Percentiles rank a stretch among this genome's conserved stretches.
These are phyloP conservation scores for Eragrostis nindensis DNA, from an alignment of 176 grass and related monocot species.

Conservation along the genomic window DNA sequence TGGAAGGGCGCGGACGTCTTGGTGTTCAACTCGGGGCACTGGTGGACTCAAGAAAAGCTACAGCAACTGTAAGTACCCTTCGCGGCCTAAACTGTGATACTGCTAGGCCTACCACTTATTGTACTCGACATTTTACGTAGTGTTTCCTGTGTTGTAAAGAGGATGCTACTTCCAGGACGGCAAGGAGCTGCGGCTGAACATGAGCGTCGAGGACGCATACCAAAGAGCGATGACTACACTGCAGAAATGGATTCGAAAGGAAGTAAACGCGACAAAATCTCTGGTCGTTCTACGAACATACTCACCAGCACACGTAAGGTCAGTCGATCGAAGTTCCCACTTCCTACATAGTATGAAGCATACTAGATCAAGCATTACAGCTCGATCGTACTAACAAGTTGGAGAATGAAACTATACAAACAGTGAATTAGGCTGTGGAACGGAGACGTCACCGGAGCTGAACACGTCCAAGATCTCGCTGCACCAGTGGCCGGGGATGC, in stretches of 20 bases:
- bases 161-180: slow-evolving; percentile 68
- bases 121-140: too few relatives aligned
- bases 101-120: too few relatives aligned
- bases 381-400: too few relatives aligned
- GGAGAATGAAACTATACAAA: background rate
- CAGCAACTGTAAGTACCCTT: background rate
- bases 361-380: too few relatives aligned
- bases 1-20: slow-evolving; percentile 68
- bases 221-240: slow-evolving; percentile 44
- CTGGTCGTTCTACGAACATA: slow-evolving; percentile 60
- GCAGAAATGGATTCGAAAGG: slow-evolving; percentile 47
- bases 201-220: slow-evolving; percentile 57
- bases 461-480: slow-evolving; percentile 31
- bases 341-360: too few relatives aligned
- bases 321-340: background rate
- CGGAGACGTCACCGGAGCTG: slow-evolving; percentile 55
- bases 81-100: background rate
- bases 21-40: slow-evolving; percentile 67
- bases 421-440: slow-evolving; percentile 26
- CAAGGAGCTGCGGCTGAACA: slow-evolving; percentile 55
- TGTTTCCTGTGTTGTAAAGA: slow-evolving; percentile 24
- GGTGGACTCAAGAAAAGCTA: slow-evolving; percentile 62
- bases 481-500: slow-evolving; percentile 38
- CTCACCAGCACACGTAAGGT: slow-evolving; percentile 60
- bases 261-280: slow-evolving; percentile 45